Percentiles rank a stretch among this genome's conserved stretches.
Conservation (phyloP, 257 asterid genomes). For the Buddleja alternifolia region DNA sequence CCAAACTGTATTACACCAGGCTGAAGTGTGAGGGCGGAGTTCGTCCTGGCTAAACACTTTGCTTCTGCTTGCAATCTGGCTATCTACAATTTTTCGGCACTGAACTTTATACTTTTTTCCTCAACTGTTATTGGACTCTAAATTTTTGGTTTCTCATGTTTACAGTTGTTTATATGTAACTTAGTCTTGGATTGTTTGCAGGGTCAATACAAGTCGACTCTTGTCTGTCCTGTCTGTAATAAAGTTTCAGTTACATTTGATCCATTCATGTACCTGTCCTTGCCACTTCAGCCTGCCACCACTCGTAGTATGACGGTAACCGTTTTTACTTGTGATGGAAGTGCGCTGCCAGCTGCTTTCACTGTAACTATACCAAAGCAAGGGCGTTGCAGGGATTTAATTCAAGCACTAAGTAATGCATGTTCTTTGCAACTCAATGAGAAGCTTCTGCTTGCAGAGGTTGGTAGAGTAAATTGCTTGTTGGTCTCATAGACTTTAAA, state of each 20-base stretch:
- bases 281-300: conserved; percentile 91
- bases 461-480: conserved; percentile 34
- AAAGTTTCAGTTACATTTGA: conserved; percentile 95
- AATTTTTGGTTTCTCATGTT: conserved; percentile 12
- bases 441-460: conserved; percentile 98
- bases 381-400: conserved; percentile 96
- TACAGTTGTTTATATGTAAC: conserved; percentile 4
- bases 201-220: conserved; percentile 99
- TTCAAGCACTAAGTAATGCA: conserved; percentile 76
- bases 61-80: conserved; percentile 10
- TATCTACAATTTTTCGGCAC: conserved; percentile 4
- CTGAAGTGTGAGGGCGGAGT: too few relatives aligned
- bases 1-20: neutral
- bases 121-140: neutral
- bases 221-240: conserved; percentile 92
- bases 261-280: conserved; percentile 97
- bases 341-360: conserved; percentile 84
- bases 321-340: conserved; percentile 94
- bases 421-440: conserved; percentile 84
- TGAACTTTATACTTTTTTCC: conserved; percentile 6
- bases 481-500: conserved; percentile 19
- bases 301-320: conserved; percentile 92
- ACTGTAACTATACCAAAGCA: conserved; percentile 91
- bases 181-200: conserved; percentile 42
- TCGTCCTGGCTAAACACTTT: too few relatives aligned